Evolutionary conservation across 2,329 filamentous ascomycete genomes (phyloP).

Genomic region (Calcarisporium arbuscula): DNA sequence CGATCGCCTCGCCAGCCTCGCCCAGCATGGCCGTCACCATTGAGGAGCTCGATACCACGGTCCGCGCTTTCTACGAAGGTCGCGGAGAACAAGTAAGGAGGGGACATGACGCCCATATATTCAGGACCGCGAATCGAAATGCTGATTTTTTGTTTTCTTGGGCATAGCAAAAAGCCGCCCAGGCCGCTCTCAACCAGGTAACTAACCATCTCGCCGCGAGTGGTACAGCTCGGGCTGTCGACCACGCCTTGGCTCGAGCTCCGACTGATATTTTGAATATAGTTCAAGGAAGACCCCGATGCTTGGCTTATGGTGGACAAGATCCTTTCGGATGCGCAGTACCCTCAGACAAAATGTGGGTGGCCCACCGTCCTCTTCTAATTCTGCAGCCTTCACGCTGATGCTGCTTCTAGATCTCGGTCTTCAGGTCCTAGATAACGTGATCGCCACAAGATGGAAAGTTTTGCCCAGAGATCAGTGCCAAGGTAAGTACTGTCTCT

Average conservation of each 20-base stretch:
- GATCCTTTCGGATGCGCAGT: slow-evolving; percentile 87
- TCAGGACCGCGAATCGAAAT: no score
- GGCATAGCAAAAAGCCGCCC: slow-evolving; percentile 86
- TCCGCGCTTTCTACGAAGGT: slow-evolving; percentile 96
- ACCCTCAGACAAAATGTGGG: slow-evolving; percentile 94
- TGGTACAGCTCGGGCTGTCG: no score
- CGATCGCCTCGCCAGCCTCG: slow-evolving; percentile 17
- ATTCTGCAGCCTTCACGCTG: slow-evolving; percentile 6
- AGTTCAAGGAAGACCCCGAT: slow-evolving; percentile 99
- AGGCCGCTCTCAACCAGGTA: slow-evolving; percentile 89
- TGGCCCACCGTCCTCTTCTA: slow-evolving; percentile 16
- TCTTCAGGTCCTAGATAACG: slow-evolving; percentile 93
- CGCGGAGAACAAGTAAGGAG: slow-evolving; percentile 79
- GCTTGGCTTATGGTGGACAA: slow-evolving; percentile 97
- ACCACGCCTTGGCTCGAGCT: no score
- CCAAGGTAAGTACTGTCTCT: slow-evolving; percentile 52
- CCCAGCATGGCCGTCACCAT: slow-evolving; percentile 64
- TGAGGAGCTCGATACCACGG: slow-evolving; percentile 91
- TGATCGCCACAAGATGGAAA: slow-evolving; percentile 99
- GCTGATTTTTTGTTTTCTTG: slow-evolving; percentile 31
- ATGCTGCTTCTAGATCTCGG: slow-evolving; percentile 63
- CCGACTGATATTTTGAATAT: slow-evolving; percentile 8
- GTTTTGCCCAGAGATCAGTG: slow-evolving; percentile 94
- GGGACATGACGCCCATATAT: neutral
- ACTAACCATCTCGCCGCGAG: no score